Evolutionary conservation across 768 basidiomycete genomes (phyloP).

Genomic region (Cytidiella melzeri): DNA sequence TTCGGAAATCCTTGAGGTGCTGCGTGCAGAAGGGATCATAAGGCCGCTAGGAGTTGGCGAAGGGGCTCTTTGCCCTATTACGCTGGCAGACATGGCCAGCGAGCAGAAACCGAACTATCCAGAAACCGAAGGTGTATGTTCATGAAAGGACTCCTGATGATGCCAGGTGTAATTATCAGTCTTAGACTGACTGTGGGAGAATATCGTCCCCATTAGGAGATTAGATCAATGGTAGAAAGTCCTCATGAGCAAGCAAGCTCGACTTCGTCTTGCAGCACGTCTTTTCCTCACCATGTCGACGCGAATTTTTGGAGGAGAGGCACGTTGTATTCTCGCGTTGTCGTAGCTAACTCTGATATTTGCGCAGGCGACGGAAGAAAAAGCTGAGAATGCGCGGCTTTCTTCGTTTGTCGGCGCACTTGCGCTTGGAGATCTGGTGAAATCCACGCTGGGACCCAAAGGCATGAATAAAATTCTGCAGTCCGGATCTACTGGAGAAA

Average conservation of each 20-base stretch:
- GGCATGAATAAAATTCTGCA: slow-evolving; percentile 99
- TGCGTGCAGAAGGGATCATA: slow-evolving; percentile 27
- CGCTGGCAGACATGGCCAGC: slow-evolving; percentile 36
- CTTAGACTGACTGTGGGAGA: slow-evolving; percentile 8
- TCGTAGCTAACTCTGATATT: slow-evolving; percentile 2
- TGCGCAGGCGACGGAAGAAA: slow-evolving; percentile 79
- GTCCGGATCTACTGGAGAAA: slow-evolving; percentile 81
- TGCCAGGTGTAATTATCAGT: too few species aligned
- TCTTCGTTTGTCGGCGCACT: slow-evolving; percentile 97
- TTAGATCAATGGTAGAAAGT: background rate
- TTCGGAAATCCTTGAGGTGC: slow-evolving; percentile 54
- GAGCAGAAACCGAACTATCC: background rate
- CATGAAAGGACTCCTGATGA: slow-evolving; percentile 7
- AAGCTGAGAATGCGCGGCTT: slow-evolving; percentile 96
- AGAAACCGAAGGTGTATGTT: slow-evolving; percentile 3
- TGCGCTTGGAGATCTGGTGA: slow-evolving; percentile 96
- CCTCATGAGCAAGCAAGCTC: slow-evolving; percentile 4
- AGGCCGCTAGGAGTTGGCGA: slow-evolving; percentile 60
- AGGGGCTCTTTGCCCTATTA: slow-evolving; percentile 63
- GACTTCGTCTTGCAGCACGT: background rate
- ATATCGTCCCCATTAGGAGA: background rate
- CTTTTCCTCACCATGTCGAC: slow-evolving; percentile 44
- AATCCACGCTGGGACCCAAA: slow-evolving; percentile 97
- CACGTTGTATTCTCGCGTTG: slow-evolving; percentile 17
- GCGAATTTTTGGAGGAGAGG: slow-evolving; percentile 68